Base-by-base conservation (phyloP, 768 basidiomycete species). In the Hemileccinum rubropunctum region DNA sequence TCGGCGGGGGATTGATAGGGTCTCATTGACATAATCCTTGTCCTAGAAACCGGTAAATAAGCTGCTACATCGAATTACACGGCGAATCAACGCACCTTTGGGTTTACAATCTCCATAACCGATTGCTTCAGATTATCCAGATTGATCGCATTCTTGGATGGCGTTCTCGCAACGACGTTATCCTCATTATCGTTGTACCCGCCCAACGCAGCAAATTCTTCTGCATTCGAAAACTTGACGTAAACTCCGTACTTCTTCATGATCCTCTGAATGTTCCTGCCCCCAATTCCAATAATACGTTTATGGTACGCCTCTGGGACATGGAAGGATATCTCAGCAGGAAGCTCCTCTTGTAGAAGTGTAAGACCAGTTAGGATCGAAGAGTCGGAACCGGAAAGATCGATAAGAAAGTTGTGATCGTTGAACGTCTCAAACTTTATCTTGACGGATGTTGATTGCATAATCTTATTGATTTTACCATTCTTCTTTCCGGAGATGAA, bases 221-320 rank as follows among this genome's bases (percentile, higher is more conserved):
- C 95, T 11, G 92, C 92, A 67, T 98, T 98, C 20, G 91, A 92
- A 63, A 98, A 99, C 71, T 98, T 98, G 70, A 99, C 95, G 71
- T 98, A 98, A 18, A 98, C 95, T n/a, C 95, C 95, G 58, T 88
- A 97, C 67, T 95, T 93, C 76, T 98, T 98, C 95, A 99, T 99
- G 71, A 99, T 98, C 51, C 93, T 83, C 69, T 98, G 95, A 52
- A 99, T 98, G 70, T 93, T 98, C 63, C 94, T 86, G 26, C 95
- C 95, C 30, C 93, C 95, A 32, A 98, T 95, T 52, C 95, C 95
- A 58, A 99, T 99, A 66, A 99, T 99, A 53, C 97, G 89, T 69
- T 98, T 98, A 75, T 98, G 95, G 66, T 98, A 98, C 40, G 85
- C 84, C 71, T 99, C 95, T 28, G 95, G 95, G 12, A 99, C 93